Base-by-base conservation (phyloP, 306 rosid genomes). In the Castanea crenata region DNA sequence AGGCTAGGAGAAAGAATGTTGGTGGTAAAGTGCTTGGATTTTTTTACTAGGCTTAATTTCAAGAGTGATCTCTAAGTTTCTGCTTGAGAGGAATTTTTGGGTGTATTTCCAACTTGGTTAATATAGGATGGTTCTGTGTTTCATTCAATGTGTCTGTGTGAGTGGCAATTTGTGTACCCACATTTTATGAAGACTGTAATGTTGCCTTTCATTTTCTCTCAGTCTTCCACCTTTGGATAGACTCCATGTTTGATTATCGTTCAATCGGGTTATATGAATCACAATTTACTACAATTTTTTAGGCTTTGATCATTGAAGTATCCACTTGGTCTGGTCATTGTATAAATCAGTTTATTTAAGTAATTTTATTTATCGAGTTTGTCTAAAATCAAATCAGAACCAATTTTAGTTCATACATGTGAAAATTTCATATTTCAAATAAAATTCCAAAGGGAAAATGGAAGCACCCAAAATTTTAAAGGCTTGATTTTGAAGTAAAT, bases 21-120 rank as follows among this genome's bases (percentile, higher is more conserved):
- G 91, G 91, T 78, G 91, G 91, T 76, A 88, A 88, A 79, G 91
- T 88, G 57, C 91, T 88, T 80, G 91, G 91, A 67, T 88, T 85
- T 89, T 88, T 88, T 76, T 88, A 88, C 76, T 88, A 81, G 80
- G 51, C 54, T 12, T 49, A 71, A 27, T 51, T 3, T 16, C 20
- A 31, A 14, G 46, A 80, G 38, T 54, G 75, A 62, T 73, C 19
- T 9, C 11, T 27, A 25, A 14, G 23, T 74, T 73, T 81, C 54
- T 59, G 5, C 16, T 51, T 58, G 38, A 1, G 78, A 72, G 35
- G 72, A 59, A 52, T 55, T 16, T 76, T 73, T 72, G 31, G 82
- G 54, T 41, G 71, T 74, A 78, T 27, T 76, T 44, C 63, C 55
- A 44, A 77, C 74, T 57, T 51, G 15, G 25, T 9, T 18, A 34